phyloP scores from a whole-genome alignment of 2,329 filamentous ascomycete genomes.

The Alternaria arborescens region DNA sequence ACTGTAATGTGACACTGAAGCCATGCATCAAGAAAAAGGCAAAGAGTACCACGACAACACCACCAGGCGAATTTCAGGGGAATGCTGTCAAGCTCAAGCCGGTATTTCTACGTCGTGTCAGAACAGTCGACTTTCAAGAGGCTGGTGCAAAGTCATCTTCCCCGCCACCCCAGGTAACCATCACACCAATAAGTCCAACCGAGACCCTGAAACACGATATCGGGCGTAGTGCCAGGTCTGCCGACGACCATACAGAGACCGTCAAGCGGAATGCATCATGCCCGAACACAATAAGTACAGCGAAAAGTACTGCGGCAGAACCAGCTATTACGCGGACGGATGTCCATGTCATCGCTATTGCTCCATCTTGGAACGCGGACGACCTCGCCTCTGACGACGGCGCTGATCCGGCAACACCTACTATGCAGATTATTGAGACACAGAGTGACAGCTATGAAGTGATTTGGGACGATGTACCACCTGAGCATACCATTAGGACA shows the following conservation, averaged over 20 bases:
- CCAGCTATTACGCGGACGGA: constrained; percentile 45
- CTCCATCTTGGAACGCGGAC: constrained; percentile 24
- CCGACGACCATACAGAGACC: background rate
- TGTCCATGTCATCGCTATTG: constrained; percentile 45
- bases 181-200: constrained; percentile 3
- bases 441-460: constrained; percentile 39
- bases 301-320: constrained; percentile 36
- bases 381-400: constrained; percentile 6
- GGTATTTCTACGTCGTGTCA: constrained; percentile 33
- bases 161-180: constrained; percentile 9
- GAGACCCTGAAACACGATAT: background rate
- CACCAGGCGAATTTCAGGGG: constrained; percentile 13
- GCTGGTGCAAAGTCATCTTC: constrained; percentile 7
- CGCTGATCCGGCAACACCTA: constrained; percentile 38
- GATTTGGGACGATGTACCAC: constrained; percentile 42
- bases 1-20: constrained; percentile 27
- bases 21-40: constrained; percentile 39
- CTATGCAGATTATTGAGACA: constrained; percentile 46
- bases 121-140: constrained; percentile 44
- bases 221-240: background rate
- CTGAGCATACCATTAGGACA: constrained; percentile 14
- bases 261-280: constrained; percentile 6
- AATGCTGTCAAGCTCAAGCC: background rate
- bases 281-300: constrained; percentile 15
- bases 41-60: constrained; percentile 31